phyloP scores from a whole-genome alignment of 2,329 filamentous ascomycete genomes.

The Elsinoe ampelina region DNA sequence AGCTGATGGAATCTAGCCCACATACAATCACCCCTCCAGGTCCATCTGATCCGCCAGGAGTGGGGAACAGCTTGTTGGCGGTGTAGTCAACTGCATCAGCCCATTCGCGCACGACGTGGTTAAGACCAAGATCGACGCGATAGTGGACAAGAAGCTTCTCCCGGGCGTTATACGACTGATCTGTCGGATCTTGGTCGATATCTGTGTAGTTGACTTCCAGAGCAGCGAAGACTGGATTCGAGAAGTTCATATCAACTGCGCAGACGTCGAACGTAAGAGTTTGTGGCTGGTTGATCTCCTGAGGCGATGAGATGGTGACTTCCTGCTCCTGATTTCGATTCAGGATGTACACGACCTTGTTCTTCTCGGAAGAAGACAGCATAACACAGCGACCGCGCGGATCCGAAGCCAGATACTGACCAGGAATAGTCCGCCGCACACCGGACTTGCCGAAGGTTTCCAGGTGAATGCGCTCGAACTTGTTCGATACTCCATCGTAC shows the following conservation, averaged over 20 bases:
- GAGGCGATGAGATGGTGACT: constrained; percentile 89
- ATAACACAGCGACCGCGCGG: constrained; percentile 93
- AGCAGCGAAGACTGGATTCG: constrained; percentile 92
- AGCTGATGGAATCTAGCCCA: constrained; percentile 87
- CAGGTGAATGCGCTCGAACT: constrained; percentile 79
- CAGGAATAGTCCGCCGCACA: constrained; percentile 82
- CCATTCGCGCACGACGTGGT: constrained; percentile 96
- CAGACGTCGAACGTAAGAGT: constrained; percentile 82
- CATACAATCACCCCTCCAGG: constrained; percentile 94
- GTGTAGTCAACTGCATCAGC: constrained; percentile 85
- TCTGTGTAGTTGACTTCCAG: constrained; percentile 91
- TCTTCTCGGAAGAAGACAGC: constrained; percentile 92
- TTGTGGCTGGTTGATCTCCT: constrained; percentile 90
- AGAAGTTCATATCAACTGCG: constrained; percentile 88
- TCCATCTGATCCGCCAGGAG: constrained; percentile 86
- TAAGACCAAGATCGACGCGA: constrained; percentile 89
- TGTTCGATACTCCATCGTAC: constrained; percentile 77
- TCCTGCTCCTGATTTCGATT: constrained; percentile 92
- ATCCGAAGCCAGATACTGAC: constrained; percentile 91
- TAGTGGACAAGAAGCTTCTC: constrained; percentile 96
- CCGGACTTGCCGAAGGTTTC: constrained; percentile 99
- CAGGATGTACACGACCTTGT: constrained; percentile 97
- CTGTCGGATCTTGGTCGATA: constrained; percentile 81
- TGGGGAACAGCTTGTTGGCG: constrained; percentile 83
- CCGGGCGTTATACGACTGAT: constrained; percentile 66